Evolutionary conservation across 352 stramenopile genomes (phyloP).

Genomic region (Pythium inflatum): DNA sequence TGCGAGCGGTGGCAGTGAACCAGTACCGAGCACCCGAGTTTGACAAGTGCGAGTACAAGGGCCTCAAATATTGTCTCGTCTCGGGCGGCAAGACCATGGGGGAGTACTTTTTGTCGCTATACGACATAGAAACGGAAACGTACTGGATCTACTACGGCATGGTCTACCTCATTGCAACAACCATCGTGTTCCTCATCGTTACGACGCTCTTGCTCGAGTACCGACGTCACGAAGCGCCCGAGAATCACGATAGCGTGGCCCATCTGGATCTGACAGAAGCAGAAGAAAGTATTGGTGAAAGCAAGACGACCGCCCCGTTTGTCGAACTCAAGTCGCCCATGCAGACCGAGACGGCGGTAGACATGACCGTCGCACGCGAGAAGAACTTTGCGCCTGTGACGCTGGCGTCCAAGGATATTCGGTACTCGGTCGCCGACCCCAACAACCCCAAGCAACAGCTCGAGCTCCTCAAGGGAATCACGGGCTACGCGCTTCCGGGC

Average conservation of each 20-base stretch:
- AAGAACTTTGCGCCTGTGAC: conserved; percentile 37
- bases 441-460: conserved; percentile 39
- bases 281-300: not conserved
- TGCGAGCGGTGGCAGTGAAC: conserved; percentile 35
- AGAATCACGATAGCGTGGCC: conserved; percentile 22
- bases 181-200: conserved; percentile 35
- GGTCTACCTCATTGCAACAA: conserved; percentile 27
- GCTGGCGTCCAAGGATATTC: conserved; percentile 36
- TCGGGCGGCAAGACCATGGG: conserved; percentile 32
- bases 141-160: conserved; percentile 38
- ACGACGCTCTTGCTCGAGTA: conserved; percentile 35
- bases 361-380: conserved; percentile 1
- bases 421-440: conserved; percentile 37
- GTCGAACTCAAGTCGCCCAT: conserved; percentile 16
- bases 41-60: conserved; percentile 32
- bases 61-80: conserved; percentile 28
- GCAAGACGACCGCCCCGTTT: not conserved
- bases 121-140: conserved; percentile 33
- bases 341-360: conserved; percentile 6
- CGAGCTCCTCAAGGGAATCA: conserved; percentile 37
- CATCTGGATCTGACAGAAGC: not conserved
- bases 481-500: conserved; percentile 37
- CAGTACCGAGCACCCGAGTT: conserved; percentile 33
- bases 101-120: conserved; percentile 35
- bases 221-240: conserved; percentile 28